These are phyloP conservation scores for Amaranthus tricolor DNA, from an alignment of 179 eudicot genomes.

Conservation along the genomic window DNA sequence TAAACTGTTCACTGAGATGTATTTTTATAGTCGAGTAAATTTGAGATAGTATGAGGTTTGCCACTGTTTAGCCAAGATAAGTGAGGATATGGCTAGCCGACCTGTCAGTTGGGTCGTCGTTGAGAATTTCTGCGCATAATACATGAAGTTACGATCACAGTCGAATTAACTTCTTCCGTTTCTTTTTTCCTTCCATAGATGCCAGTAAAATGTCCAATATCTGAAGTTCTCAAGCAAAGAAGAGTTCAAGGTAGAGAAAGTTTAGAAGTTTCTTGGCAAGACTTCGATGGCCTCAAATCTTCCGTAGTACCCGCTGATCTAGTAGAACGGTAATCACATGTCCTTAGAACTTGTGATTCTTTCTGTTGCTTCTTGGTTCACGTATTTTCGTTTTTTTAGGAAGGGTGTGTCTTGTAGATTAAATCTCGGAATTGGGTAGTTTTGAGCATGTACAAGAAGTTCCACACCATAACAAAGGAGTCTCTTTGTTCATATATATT, in stretches of 20 bases:
- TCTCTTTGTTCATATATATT: no score
- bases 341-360: background rate
- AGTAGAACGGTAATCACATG: conserved; percentile 53
- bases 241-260: conserved; percentile 62
- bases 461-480: no score
- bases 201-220: conserved; percentile 78
- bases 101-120: background rate
- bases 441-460: no score
- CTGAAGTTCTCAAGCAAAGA: conserved; percentile 65
- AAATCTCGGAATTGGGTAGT: no score
- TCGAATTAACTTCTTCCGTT: background rate
- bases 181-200: conserved; percentile 43
- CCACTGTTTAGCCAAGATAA: background rate
- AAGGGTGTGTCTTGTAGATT: no score
- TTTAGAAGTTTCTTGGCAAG: conserved; percentile 86
- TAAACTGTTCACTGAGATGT: background rate
- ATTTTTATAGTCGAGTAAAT: background rate
- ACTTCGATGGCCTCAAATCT: conserved; percentile 56
- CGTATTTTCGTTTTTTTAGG: no score
- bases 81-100: background rate
- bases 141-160: background rate
- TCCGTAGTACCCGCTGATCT: conserved; percentile 84
- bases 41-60: conserved; percentile 2
- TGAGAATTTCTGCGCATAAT: background rate
- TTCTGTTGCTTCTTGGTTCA: background rate